Evolutionary conservation across 1,284 basidiomycete species (phyloP), one percentile per base, ranked within the genome.

Genomic region (Kalmanozyma brasiliensis): DNA sequence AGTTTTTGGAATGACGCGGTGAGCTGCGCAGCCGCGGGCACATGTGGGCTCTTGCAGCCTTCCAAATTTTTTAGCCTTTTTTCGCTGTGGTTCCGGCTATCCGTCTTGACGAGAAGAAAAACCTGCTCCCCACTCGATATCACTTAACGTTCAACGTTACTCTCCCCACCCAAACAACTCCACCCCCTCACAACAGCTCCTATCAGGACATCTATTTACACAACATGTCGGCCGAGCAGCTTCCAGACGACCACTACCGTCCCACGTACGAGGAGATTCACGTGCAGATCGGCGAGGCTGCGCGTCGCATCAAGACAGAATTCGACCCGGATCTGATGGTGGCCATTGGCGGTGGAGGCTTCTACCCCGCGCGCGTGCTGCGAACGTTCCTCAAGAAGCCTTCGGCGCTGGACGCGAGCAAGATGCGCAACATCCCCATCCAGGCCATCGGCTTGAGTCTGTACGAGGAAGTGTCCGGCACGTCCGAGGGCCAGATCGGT

Each of bases 251-350:
- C 65, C 77, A 82, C 55, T 74, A 73, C 67, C 73, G 80, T 13
- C 71, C 73, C 26, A 82, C 79, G 2, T 82, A 82, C 62, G 79
- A 82, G 61, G 80, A 82, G 32, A 78, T 82, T 40, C 80, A 82
- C 52, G 58, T 76, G 11, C 66, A 78, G 56, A 81, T 81, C 49
- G 68, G 73, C 43, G 37, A 70, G 33, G 62, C 73, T 9, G 73
- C 80, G n/a, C 57, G 66, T 20, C 56, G 61, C 44, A 76, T 82
- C 57, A 76, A 73, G 52, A 55, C 57, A 46, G 76, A 80, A 49
- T 81, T 79, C 48, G 65, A 72, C 47, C 74, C 74, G 11, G 74
- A 78, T 52, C 62, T 78, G 20, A 76, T 78, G 67, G 75, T 82
- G 26, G 77, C 77, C 32, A 81, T 82, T 37, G 75, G 74, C 32